Base-by-base conservation (phyloP, 768 basidiomycete genomes). In the Rhodotorula babjevae region DNA sequence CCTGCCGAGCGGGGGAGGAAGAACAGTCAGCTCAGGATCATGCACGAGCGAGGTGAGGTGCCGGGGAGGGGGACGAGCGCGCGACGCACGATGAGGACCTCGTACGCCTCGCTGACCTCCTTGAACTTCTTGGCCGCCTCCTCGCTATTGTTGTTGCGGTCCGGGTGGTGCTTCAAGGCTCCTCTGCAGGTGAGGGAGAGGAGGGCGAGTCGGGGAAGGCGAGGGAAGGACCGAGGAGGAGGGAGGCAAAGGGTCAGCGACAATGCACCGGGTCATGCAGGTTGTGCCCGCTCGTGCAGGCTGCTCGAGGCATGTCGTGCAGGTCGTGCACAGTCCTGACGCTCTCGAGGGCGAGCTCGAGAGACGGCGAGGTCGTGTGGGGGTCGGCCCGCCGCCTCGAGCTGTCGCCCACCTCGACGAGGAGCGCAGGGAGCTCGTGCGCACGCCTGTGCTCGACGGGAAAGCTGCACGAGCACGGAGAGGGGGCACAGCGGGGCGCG, bases 91-190 rank as follows among this genome's bases (percentile, higher is more conserved):
- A 53, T 69, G 40, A 98, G 87, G 42, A 95, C 93, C 80, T 98
- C 95, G 78, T 95, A 98, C 0, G 93, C 94, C 83, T 97, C 95
- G 46, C 91, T 91, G 59, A 97, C 86, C 90, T 95, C 62, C 27
- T 99, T 94, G 82, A 99, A 98, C 82, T 90, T 95, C 80, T 86
- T 85, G 5, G 87, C 88, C 0, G 95, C 90, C 75, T 88, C 89
- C 76, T 93, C 93, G 62, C 90, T 89, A 66, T 82, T 80, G 15
- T 83, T 83, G 79, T 96, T 95, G 52, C 93, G 86, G 80, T 96
- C 93, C 50, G 94, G 94, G 81, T 98, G 95, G 89, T 91, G 91
- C 86, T 91, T 93, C 80, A 96, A 81, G 60, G 71, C 91, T 25
- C 47, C 27, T 10, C 82, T 55, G 53, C 12, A 29, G 12, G 16